A percentile compares a stretch with the other conserved stretches of the same genome.
Conservation (phyloP, 1,284 basidiomycete species). For the Testicularia cyperi region DNA sequence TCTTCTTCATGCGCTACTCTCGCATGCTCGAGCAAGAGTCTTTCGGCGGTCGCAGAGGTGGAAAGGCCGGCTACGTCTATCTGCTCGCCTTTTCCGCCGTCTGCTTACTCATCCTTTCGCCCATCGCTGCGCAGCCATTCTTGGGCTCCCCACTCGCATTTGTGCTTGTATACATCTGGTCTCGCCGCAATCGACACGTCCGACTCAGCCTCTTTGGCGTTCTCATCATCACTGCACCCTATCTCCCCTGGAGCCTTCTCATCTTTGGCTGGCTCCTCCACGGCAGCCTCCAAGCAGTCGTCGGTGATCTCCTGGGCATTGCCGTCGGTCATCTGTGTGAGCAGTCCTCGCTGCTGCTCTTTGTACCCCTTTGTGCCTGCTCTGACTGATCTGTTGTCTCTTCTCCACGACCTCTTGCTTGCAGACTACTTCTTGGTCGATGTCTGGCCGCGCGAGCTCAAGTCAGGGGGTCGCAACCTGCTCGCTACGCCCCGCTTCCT, state of each 20-base stretch:
- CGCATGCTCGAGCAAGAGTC: slow-evolving; percentile 93
- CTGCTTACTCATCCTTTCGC: slow-evolving; percentile 62
- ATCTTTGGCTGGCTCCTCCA: slow-evolving; percentile 85
- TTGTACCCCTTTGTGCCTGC: no score
- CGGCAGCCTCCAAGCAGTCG: slow-evolving; percentile 79
- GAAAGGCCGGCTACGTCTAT: slow-evolving; percentile 86
- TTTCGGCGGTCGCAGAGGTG: slow-evolving; percentile 77
- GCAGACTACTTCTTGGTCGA: slow-evolving; percentile 81
- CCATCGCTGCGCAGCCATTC: slow-evolving; percentile 60
- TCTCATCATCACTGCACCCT: slow-evolving; percentile 90
- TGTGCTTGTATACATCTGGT: slow-evolving; percentile 95
- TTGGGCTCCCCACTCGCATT: slow-evolving; percentile 39
- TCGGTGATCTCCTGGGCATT: slow-evolving; percentile 71
- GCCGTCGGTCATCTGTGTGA: slow-evolving; percentile 54
- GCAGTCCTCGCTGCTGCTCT: no score
- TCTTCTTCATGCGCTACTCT: slow-evolving; percentile 98
- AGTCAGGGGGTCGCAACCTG: slow-evolving; percentile 72
- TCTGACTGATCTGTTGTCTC: no score
- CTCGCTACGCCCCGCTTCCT: slow-evolving; percentile 75
- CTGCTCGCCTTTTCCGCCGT: slow-evolving; percentile 77
- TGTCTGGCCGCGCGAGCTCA: slow-evolving; percentile 90
- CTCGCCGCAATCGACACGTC: slow-evolving; percentile 84
- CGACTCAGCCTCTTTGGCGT: slow-evolving; percentile 94
- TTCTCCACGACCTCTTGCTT: neutral
- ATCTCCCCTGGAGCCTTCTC: slow-evolving; percentile 86